Conservation (phyloP, 192 early-diverging fungal species). For the Pilaira anomala region DNA sequence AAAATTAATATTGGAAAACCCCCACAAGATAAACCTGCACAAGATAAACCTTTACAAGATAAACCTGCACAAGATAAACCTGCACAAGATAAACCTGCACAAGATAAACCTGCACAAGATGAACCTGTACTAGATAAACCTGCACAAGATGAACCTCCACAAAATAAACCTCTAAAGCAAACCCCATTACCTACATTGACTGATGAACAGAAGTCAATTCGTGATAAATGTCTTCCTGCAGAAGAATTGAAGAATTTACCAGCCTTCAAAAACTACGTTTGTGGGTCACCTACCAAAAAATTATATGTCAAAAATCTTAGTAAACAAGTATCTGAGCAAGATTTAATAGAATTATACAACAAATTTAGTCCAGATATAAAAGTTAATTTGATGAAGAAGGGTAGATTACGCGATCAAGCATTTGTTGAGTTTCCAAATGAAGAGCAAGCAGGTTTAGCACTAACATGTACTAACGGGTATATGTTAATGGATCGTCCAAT, state of each 20-base stretch:
- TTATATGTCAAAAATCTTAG: conserved; percentile 48
- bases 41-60: conserved; percentile 17
- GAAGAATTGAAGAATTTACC: conserved; percentile 40
- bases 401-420: conserved; percentile 45
- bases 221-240: too few relatives aligned
- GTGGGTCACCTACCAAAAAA: conserved; percentile 33
- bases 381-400: conserved; percentile 41
- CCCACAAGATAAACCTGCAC: conserved; percentile 10
- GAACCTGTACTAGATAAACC: too few relatives aligned
- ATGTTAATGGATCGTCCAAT: conserved; percentile 44
- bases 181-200: too few relatives aligned
- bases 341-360: conserved; percentile 33
- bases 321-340: conserved; percentile 34
- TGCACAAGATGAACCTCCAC: conserved; percentile 9
- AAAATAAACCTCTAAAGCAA: conserved; percentile 18
- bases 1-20: neutral
- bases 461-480: conserved; percentile 37
- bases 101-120: conserved; percentile 21
- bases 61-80: conserved; percentile 15
- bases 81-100: conserved; percentile 10
- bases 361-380: conserved; percentile 20
- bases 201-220: too few relatives aligned
- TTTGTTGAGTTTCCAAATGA: conserved; percentile 39
- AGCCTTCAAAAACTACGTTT: conserved; percentile 40
- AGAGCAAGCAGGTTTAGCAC: conserved; percentile 30